Conservation (phyloP, 495 filamentous ascomycete genomes). For the Neurospora africana region DNA sequence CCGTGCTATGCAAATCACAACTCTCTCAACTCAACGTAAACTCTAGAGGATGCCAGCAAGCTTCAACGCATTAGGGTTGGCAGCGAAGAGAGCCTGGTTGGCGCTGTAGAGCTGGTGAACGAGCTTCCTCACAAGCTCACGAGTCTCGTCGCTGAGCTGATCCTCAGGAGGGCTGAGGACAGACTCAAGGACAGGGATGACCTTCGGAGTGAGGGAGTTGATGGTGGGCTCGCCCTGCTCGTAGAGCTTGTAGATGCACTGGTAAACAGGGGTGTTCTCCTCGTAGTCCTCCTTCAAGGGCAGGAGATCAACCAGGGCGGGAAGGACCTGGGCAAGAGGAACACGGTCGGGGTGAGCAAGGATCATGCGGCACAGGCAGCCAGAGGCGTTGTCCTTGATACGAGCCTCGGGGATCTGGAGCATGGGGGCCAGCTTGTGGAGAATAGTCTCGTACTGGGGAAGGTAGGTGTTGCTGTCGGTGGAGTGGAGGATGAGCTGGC, state of each 20-base stretch:
- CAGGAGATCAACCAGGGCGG: constrained; percentile 64
- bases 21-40: neutral
- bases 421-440: constrained; percentile 73
- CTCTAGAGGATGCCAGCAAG: constrained; percentile 20
- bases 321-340: constrained; percentile 70
- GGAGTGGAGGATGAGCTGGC: constrained; percentile 71
- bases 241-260: constrained; percentile 80
- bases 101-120: constrained; percentile 18
- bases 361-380: constrained; percentile 89
- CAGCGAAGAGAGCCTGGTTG: constrained; percentile 22
- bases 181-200: constrained; percentile 70
- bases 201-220: constrained; percentile 60
- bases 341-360: constrained; percentile 67
- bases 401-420: constrained; percentile 64
- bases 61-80: constrained; percentile 20
- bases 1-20: constrained; percentile 14
- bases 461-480: constrained; percentile 59
- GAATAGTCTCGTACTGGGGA: constrained; percentile 62
- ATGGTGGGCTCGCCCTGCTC: constrained; percentile 61
- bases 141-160: constrained; percentile 75
- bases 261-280: constrained; percentile 88
- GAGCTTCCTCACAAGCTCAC: constrained; percentile 27
- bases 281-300: constrained; percentile 91
- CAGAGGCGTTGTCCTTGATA: constrained; percentile 85
- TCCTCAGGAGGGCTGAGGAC: constrained; percentile 71